Evolutionary conservation across 192 early-diverging fungal species (phyloP), one percentile per base, ranked within the genome.

Genomic region (Spinellus fusiger): DNA sequence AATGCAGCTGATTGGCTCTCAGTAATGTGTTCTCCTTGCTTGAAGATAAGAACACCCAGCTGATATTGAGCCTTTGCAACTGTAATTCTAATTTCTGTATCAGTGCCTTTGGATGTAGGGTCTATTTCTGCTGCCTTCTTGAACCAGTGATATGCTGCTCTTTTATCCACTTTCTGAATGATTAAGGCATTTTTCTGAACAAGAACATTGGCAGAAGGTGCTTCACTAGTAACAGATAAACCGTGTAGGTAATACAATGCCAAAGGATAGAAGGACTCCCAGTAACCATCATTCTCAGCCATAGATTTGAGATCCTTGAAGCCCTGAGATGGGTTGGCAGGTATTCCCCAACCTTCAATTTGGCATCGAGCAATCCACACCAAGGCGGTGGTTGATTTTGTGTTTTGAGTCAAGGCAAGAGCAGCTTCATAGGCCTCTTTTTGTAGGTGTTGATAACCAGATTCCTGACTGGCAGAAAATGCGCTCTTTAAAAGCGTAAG

Each of bases 261-360:
- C 13, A 73, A 32, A 28, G 62, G 62, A 48, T 65, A 68, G 38
- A 54, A 73, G n/a, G 71, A 61, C 31, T 68, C 62, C 56, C 61
- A 59, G 18, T 28, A 50, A 22, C 40, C 46, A 22, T 60, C 49
- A 37, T 49, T 6, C 6, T 32, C 32, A 18, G 71, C 65, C 40
- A 73, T 50, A 5, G 22, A 3, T 12, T 54, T 37, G 9, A 73
- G 40, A 9, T 40, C 38, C 22, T 44, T 18, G 29, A 73, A 73
- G 4, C 71, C 71, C 5, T 61, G 26, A 5, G 9, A 7, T 1
- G 65, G 54, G 38, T 68, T 31, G 2, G 38, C 33, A 25, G 56
- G 57, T 8, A 56, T 56, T n/a, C 66, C 71, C 71, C 71, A 73
- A 9, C 65, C 71, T 38, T 64, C 51, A 9, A 73, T 8, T 18